A percentile compares a stretch with the other conserved stretches of the same genome.
Evolutionary conservation across 2,329 filamentous ascomycete genomes (phyloP).

Genomic region (Aspergillus spinulosporus): DNA sequence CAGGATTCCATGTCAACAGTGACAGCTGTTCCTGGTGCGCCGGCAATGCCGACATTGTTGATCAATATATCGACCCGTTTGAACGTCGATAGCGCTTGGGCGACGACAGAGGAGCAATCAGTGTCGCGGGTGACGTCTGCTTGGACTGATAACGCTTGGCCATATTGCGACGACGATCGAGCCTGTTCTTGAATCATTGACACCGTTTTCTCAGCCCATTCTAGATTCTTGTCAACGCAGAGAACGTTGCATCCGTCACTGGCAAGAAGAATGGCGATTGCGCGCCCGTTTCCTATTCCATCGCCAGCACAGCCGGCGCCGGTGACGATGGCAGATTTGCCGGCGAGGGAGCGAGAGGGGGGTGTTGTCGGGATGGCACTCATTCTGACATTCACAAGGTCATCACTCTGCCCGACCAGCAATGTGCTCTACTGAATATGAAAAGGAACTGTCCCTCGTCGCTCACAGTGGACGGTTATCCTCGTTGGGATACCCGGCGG

Average conservation of each 20-base stretch:
- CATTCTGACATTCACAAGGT: not conserved
- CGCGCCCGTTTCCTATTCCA: constrained; percentile 63
- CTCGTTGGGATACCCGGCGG: too few relatives aligned
- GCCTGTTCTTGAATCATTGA: constrained; percentile 47
- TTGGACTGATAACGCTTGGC: constrained; percentile 29
- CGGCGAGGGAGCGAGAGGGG: constrained; percentile 12
- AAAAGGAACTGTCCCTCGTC: too few relatives aligned
- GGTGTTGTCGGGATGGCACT: constrained; percentile 1
- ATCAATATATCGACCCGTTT: constrained; percentile 63
- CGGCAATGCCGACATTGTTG: constrained; percentile 65
- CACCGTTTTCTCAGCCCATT: constrained; percentile 55
- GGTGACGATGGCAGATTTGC: constrained; percentile 52
- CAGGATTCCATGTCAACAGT: constrained; percentile 62
- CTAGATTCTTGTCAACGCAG: constrained; percentile 57
- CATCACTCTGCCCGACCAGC: too few relatives aligned
- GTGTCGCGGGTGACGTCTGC: constrained; percentile 57
- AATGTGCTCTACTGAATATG: too few relatives aligned
- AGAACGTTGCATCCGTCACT: constrained; percentile 60
- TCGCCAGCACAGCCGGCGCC: constrained; percentile 60
- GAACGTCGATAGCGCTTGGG: constrained; percentile 46
- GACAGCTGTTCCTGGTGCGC: constrained; percentile 59
- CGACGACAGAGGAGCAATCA: constrained; percentile 51
- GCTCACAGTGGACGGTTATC: too few relatives aligned
- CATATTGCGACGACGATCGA: constrained; percentile 26
- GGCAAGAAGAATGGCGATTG: constrained; percentile 59